Conservation (phyloP, 2,329 filamentous ascomycete species). For the Annulohypoxylon truncatum region DNA sequence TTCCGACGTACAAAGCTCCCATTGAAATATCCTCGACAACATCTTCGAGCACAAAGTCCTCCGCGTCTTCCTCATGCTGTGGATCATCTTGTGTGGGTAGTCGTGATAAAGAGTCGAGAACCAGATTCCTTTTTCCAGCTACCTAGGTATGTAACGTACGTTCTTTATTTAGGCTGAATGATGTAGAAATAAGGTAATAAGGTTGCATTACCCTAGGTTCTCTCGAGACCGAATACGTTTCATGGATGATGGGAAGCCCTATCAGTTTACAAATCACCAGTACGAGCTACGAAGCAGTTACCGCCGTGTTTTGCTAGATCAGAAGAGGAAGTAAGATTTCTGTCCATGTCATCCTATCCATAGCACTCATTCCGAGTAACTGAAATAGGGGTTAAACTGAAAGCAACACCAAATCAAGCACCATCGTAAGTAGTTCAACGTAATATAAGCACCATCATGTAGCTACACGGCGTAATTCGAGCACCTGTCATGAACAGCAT, state of each 20-base stretch:
- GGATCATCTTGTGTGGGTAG: too few species aligned
- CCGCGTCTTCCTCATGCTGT: too few species aligned
- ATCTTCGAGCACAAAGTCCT: too few species aligned
- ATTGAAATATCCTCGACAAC: too few species aligned
- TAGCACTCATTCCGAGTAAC: background rate
- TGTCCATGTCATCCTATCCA: background rate
- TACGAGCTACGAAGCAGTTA: background rate
- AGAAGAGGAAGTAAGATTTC: background rate
- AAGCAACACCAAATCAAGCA: background rate
- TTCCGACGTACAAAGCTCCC: too few species aligned
- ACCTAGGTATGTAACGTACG: too few species aligned
- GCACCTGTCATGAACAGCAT: background rate
- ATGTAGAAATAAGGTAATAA: slow-evolving; percentile 1
- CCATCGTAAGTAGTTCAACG: background rate
- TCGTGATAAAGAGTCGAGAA: too few species aligned
- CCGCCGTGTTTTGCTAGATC: background rate
- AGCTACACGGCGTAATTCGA: background rate
- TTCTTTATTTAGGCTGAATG: background rate
- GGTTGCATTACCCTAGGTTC: background rate
- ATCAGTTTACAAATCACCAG: background rate
- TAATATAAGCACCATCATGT: background rate
- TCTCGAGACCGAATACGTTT: slow-evolving; percentile 1
- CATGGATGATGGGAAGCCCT: background rate
- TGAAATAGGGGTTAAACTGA: background rate
- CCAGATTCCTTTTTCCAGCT: too few species aligned